A percentile compares a stretch with the other conserved stretches of the same genome.
Evolutionary conservation across 768 basidiomycete species (phyloP).

Genomic region (Lepiota brunneoincarnata): DNA sequence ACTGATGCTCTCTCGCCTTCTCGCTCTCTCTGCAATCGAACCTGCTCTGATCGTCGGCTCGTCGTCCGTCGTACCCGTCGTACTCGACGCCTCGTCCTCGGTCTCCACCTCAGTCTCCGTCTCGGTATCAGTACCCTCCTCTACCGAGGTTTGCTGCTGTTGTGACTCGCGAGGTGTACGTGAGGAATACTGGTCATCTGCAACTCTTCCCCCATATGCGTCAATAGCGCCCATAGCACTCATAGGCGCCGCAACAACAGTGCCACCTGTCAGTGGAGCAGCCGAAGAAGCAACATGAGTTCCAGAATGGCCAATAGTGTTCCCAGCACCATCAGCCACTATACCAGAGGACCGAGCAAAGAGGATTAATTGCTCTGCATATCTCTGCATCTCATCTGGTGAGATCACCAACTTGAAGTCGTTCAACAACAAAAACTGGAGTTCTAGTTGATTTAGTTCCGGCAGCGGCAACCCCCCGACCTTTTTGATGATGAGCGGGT

Average conservation of each 20-base stretch:
- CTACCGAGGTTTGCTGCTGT: constrained; percentile 31
- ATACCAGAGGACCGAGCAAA: constrained; percentile 40
- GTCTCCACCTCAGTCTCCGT: constrained; percentile 35
- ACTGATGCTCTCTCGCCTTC: constrained; percentile 20
- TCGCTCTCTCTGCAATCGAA: constrained; percentile 20
- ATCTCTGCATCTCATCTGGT: constrained; percentile 89
- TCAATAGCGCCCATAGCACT: constrained; percentile 55
- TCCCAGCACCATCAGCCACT: not conserved
- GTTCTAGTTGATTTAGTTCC: constrained; percentile 94
- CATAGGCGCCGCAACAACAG: constrained; percentile 18
- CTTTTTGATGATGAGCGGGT: constrained; percentile 62
- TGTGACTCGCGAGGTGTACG: not conserved
- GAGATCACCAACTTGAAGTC: constrained; percentile 91
- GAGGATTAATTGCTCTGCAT: constrained; percentile 84
- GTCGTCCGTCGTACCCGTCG: constrained; percentile 62
- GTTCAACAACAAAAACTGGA: constrained; percentile 95
- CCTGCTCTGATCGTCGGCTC: constrained; percentile 73
- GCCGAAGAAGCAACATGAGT: not conserved
- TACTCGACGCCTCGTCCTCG: constrained; percentile 31
- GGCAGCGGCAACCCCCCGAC: constrained; percentile 93
- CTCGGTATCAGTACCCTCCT: constrained; percentile 29
- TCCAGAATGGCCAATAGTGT: not conserved
- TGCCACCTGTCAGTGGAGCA: not conserved
- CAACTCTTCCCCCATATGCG: constrained; percentile 42
- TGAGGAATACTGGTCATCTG: constrained; percentile 16